These are phyloP conservation scores for Fraxinus excelsior DNA, from an alignment of 257 asterid species.

Conservation along the genomic window DNA sequence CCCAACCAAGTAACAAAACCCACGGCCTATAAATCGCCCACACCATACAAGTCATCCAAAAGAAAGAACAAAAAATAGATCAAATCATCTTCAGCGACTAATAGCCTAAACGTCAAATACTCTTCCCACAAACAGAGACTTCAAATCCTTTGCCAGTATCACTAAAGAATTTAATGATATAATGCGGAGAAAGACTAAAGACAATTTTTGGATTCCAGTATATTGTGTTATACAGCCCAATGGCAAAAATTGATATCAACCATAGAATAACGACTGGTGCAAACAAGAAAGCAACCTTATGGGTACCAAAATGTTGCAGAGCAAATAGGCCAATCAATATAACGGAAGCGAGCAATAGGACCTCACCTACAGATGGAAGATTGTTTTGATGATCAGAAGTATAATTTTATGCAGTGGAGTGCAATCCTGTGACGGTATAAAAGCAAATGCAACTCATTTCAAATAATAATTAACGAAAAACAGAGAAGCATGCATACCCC, in stretches of 20 bases:
- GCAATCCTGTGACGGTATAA: not conserved
- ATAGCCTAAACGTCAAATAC: too few species aligned
- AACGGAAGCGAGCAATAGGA: slow-evolving; percentile 59
- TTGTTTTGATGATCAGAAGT: slow-evolving; percentile 23
- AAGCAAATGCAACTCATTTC: not conserved
- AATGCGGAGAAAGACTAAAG: slow-evolving; percentile 82
- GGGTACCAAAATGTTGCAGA: slow-evolving; percentile 92
- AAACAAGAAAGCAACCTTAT: slow-evolving; percentile 82
- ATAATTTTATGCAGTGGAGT: slow-evolving; percentile 10
- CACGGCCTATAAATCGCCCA: too few species aligned
- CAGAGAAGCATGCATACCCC: slow-evolving; percentile 36
- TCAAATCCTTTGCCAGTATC: slow-evolving; percentile 80
- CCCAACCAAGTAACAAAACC: too few species aligned
- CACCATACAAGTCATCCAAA: too few species aligned
- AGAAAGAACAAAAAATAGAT: too few species aligned
- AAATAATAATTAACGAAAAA: slow-evolving; percentile 15
- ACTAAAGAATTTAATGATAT: slow-evolving; percentile 63
- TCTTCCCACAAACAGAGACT: too few species aligned
- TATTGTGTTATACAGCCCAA: slow-evolving; percentile 75
- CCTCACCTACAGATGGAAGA: slow-evolving; percentile 49
- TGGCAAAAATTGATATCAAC: slow-evolving; percentile 67
- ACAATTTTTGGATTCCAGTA: slow-evolving; percentile 79
- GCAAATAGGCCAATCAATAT: slow-evolving; percentile 93
- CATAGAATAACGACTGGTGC: slow-evolving; percentile 90
- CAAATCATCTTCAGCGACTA: too few species aligned